Evolutionary conservation across 176 grass and related monocot genomes (phyloP), one percentile per base, ranked within the genome.

Genomic region (Tillandsia leiboldiana): DNA sequence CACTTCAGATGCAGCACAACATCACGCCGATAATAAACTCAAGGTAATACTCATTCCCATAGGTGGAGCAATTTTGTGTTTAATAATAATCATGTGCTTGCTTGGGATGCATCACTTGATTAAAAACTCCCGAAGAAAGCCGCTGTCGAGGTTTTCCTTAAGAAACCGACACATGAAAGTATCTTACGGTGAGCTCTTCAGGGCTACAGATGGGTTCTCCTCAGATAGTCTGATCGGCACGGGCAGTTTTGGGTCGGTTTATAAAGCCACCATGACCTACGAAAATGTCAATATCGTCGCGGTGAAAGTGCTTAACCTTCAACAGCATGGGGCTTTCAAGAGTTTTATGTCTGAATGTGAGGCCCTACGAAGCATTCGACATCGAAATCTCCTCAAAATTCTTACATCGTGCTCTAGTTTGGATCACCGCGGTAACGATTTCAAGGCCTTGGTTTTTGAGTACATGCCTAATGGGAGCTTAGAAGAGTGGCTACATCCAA

Each of bases 341-440:
- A 91, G 81, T 71, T 91, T 84, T 51, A n/a, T 79, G 48, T 73
- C 81, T 50, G 88, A 91, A 87, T 84, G 88, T 11, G 29, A 79
- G 65, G 72, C 74, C 20, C 57, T 91, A 63, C 72, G 72, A 48
- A 87, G 70, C 23, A 73, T 82, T 49, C 73, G 81, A 9, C 84
- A 91, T 24, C 71, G 78, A 10, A 91, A 91, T 70, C 84, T 91
- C 48, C 50, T 87, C 47, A 80, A 80, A 27, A 71, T 91, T 22
- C 12, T 87, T 10, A 91, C 75, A 51, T 51, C 66, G 8, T 90
- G 87, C 49, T 83, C 83, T 14, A 81, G 69, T 70, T 51, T 87
- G 10, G 84, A 91, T 63, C 67, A 69, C 53, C 12, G 1, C 72
- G 78, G 78, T 54, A 76, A 82, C 50, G 77, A 80, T 58, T 86